phyloP scores from a whole-genome alignment of 1,284 basidiomycete species.

The Caloboletus inedulis region DNA sequence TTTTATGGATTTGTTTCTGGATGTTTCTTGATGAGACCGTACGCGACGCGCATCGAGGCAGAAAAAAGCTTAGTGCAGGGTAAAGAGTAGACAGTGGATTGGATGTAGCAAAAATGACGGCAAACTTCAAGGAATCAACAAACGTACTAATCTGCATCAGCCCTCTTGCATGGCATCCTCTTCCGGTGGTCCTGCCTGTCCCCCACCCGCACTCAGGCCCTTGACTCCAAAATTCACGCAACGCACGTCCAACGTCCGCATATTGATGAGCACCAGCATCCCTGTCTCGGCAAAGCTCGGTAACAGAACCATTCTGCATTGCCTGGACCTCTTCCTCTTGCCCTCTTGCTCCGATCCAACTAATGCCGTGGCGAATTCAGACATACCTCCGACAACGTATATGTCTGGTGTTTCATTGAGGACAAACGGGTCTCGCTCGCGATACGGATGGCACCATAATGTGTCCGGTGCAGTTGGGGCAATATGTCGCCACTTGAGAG shows the following conservation, averaged over 20 bases:
- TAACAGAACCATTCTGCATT: conserved; percentile 77
- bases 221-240: conserved; percentile 32
- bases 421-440: conserved; percentile 87
- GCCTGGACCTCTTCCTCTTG: conserved; percentile 35
- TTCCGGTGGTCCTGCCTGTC: conserved; percentile 3
- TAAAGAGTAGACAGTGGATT: not conserved
- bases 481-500: conserved; percentile 91
- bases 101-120: not conserved
- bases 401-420: conserved; percentile 82
- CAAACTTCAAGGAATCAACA: not conserved
- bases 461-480: conserved; percentile 99
- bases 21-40: not conserved
- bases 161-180: conserved; percentile 27
- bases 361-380: conserved; percentile 72
- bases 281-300: conserved; percentile 79
- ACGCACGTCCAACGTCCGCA: conserved; percentile 50
- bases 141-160: conserved; percentile 11
- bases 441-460: conserved; percentile 96
- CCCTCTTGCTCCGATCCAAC: conserved; percentile 40
- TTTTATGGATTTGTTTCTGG: not conserved
- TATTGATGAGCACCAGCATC: conserved; percentile 53
- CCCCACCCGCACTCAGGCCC: conserved; percentile 24
- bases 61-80: not conserved
- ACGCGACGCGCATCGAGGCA: not conserved
- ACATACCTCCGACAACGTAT: conserved; percentile 93